A percentile compares a stretch with the other conserved stretches of the same genome.
These are phyloP conservation scores for Bacterosira constricta DNA, from an alignment of 108 stramenopile species.

Conservation along the genomic window DNA sequence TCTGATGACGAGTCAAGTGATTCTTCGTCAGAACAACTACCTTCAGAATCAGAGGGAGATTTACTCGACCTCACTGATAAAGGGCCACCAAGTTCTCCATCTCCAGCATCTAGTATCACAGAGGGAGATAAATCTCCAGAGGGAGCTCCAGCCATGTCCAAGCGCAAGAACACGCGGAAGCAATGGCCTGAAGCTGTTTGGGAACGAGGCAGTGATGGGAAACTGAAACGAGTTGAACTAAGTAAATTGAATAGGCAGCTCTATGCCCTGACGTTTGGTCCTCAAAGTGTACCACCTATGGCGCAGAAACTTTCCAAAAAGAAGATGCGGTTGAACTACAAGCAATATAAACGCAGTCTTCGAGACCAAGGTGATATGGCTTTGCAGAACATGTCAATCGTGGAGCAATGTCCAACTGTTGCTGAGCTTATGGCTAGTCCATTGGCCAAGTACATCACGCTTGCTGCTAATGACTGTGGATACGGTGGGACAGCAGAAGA, in stretches of 20 bases:
- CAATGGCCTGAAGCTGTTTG: background rate
- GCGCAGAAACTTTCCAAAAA: background rate
- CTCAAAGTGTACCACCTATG: background rate
- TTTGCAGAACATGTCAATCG: background rate
- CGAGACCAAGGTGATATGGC: background rate
- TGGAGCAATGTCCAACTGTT: background rate
- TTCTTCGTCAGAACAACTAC: background rate
- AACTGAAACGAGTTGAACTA: background rate
- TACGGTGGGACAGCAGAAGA: background rate
- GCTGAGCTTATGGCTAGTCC: too few species aligned
- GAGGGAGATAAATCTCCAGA: too few species aligned
- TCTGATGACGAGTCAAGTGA: background rate
- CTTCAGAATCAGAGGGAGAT: background rate
- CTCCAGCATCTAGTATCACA: too few species aligned
- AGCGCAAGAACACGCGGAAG: too few species aligned
- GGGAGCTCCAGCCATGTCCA: too few species aligned
- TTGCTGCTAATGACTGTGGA: background rate
- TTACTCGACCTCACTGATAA: background rate
- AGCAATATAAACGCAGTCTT: slow-evolving; percentile 1
- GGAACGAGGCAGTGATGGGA: background rate
- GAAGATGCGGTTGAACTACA: background rate
- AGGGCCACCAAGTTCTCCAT: too few species aligned
- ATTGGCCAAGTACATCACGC: background rate
- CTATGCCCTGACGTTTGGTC: background rate
- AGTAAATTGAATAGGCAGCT: background rate